These are phyloP conservation scores for Taphrina flavorubra DNA, from an alignment of 1,139 yeast genomes.

Conservation along the genomic window DNA sequence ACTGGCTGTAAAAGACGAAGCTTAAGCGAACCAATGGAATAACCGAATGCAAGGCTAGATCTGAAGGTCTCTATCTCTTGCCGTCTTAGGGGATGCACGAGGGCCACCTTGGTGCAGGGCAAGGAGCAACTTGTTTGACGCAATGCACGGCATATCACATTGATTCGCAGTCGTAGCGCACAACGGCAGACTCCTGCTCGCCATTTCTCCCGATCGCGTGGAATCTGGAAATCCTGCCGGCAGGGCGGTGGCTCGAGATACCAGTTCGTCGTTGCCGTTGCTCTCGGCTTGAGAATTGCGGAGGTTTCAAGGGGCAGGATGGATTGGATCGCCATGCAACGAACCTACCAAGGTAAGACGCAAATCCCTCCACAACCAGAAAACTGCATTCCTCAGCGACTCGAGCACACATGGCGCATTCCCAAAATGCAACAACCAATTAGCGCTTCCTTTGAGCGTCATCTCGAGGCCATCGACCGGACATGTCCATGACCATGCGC, in stretches of 20 bases:
- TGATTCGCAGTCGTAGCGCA: not conserved
- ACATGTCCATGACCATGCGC: not conserved
- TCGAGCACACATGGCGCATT: slow-evolving; percentile 8
- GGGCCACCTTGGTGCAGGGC: too few species aligned
- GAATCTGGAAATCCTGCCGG: not conserved
- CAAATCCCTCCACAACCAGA: not conserved
- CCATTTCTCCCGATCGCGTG: too few species aligned
- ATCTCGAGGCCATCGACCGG: not conserved
- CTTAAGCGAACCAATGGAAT: not conserved
- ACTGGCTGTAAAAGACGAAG: not conserved
- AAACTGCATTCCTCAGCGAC: slow-evolving; percentile 4
- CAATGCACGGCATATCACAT: not conserved
- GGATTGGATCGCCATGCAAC: too few species aligned
- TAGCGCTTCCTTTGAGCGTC: not conserved
- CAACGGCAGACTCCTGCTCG: too few species aligned
- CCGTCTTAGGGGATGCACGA: too few species aligned
- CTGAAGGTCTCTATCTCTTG: too few species aligned
- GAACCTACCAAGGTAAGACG: too few species aligned
- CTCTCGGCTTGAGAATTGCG: not conserved
- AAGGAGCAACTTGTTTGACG: too few species aligned
- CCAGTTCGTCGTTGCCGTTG: not conserved
- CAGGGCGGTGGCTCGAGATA: not conserved
- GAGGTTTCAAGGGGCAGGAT: not conserved
- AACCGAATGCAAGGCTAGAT: not conserved
- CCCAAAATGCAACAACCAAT: slow-evolving; percentile 1